Evolutionary conservation across 345 rosid genomes (phyloP).

Genomic region (Citrus hindsii): DNA sequence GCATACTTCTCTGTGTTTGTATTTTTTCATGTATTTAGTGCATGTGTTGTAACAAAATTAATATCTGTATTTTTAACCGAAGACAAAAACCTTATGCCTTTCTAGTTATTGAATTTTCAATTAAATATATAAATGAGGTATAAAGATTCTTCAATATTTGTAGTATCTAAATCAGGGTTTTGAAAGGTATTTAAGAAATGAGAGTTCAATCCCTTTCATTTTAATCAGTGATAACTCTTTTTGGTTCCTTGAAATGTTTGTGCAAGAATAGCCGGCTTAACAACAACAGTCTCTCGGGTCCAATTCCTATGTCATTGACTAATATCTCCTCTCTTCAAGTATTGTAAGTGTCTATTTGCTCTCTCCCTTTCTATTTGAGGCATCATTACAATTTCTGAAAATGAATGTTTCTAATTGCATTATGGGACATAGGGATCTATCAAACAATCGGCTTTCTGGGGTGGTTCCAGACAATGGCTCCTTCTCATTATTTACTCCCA

Average conservation of each 20-base stretch:
- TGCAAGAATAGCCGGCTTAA: conserved; percentile 93
- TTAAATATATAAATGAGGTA: neutral
- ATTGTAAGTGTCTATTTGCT: conserved; percentile 54
- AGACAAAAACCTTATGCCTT: neutral
- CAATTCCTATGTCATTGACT: conserved; percentile 85
- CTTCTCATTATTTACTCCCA: conserved; percentile 95
- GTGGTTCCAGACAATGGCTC: conserved; percentile 98
- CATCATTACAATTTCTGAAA: neutral
- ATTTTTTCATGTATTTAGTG: neutral
- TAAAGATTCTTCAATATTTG: neutral
- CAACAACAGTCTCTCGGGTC: conserved; percentile 83
- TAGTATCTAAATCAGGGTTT: neutral
- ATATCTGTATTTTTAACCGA: too few species aligned
- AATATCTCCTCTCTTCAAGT: conserved; percentile 92
- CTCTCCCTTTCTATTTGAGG: neutral
- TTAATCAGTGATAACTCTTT: conserved; percentile 4
- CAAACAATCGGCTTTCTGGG: conserved; percentile 88
- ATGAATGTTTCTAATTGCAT: conserved; percentile 11
- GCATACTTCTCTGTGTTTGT: conserved; percentile 21
- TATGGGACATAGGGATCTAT: conserved; percentile 70
- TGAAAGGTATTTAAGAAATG: neutral
- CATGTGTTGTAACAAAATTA: neutral
- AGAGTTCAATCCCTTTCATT: neutral
- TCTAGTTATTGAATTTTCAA: neutral
- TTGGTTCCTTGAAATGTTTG: conserved; percentile 16